Evolutionary conservation across 441 rosid genomes (phyloP).

Genomic region (Kokia cookei): DNA sequence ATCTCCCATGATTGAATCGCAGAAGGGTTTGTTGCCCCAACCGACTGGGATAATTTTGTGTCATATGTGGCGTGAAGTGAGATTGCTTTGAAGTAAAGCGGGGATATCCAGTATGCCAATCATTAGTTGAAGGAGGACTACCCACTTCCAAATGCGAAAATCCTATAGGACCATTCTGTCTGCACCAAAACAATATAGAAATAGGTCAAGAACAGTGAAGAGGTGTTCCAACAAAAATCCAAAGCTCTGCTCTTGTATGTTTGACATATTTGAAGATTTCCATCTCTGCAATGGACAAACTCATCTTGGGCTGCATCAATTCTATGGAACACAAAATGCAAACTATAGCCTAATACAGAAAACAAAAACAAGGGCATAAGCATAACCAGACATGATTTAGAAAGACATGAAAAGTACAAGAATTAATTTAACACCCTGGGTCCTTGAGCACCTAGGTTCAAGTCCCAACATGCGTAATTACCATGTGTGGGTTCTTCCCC

Average conservation of each 20-base stretch:
- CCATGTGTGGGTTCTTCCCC: no score
- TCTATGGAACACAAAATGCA: not conserved
- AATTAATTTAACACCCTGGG: no score
- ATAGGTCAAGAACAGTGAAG: not conserved
- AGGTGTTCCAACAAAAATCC: not conserved
- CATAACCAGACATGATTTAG: not conserved
- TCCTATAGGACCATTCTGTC: slow-evolving; percentile 57
- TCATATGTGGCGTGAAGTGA: slow-evolving; percentile 42
- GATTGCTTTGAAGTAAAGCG: slow-evolving; percentile 61
- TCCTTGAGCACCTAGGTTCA: no score
- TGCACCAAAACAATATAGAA: slow-evolving; percentile 27
- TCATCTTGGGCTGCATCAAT: slow-evolving; percentile 6
- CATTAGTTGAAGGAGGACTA: slow-evolving; percentile 70
- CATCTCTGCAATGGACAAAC: not conserved
- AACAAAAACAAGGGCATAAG: not conserved
- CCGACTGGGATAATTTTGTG: slow-evolving; percentile 89
- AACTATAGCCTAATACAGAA: not conserved
- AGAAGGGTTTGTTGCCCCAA: slow-evolving; percentile 80
- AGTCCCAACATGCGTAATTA: no score
- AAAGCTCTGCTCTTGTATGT: not conserved
- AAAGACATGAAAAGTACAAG: not conserved
- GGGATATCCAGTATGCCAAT: slow-evolving; percentile 55
- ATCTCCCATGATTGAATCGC: slow-evolving; percentile 54
- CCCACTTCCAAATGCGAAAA: slow-evolving; percentile 63
- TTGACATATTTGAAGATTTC: not conserved